phyloP scores from a whole-genome alignment of 108 stramenopile species.

The Seminavis robusta region DNA sequence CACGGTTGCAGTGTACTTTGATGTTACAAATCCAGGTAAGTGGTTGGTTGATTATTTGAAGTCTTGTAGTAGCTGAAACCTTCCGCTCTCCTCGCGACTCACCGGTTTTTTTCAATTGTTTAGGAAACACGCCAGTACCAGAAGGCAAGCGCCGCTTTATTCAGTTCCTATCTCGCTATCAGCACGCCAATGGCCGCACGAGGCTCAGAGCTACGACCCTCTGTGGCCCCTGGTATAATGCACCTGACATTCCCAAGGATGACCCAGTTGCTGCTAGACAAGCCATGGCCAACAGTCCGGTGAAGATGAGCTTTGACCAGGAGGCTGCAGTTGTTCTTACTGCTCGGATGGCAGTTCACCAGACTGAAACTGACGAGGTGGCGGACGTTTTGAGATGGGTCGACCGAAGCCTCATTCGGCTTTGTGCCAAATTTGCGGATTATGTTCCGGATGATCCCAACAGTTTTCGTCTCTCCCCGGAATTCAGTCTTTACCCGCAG shows the following conservation, averaged over 20 bases:
- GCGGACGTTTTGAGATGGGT: slow-evolving; percentile 98
- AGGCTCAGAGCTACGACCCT: slow-evolving; percentile 94
- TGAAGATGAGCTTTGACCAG: slow-evolving; percentile 95
- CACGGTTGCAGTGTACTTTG: slow-evolving; percentile 99
- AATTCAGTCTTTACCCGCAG: slow-evolving; percentile 98
- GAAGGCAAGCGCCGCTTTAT: slow-evolving; percentile 88
- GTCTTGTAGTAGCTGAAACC: no score
- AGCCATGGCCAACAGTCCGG: slow-evolving; percentile 53
- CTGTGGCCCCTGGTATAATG: slow-evolving; percentile 92
- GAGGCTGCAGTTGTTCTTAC: slow-evolving; percentile 98
- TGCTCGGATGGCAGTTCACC: slow-evolving; percentile 92
- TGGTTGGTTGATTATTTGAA: no score
- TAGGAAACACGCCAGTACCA: slow-evolving; percentile 71
- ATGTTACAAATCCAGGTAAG: slow-evolving; percentile 90
- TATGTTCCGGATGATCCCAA: slow-evolving; percentile 93
- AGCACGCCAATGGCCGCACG: slow-evolving; percentile 88
- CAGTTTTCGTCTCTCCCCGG: slow-evolving; percentile 88
- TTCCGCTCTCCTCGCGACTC: no score
- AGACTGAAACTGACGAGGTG: slow-evolving; percentile 93
- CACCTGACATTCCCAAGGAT: slow-evolving; percentile 48
- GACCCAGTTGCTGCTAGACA: slow-evolving; percentile 27
- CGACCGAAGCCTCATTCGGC: slow-evolving; percentile 95
- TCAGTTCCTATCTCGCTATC: slow-evolving; percentile 98
- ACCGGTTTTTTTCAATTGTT: no score
- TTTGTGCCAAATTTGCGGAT: slow-evolving; percentile 97